These are phyloP conservation scores for Epithemia pelagica DNA, from an alignment of 108 stramenopile genomes.

Conservation along the genomic window DNA sequence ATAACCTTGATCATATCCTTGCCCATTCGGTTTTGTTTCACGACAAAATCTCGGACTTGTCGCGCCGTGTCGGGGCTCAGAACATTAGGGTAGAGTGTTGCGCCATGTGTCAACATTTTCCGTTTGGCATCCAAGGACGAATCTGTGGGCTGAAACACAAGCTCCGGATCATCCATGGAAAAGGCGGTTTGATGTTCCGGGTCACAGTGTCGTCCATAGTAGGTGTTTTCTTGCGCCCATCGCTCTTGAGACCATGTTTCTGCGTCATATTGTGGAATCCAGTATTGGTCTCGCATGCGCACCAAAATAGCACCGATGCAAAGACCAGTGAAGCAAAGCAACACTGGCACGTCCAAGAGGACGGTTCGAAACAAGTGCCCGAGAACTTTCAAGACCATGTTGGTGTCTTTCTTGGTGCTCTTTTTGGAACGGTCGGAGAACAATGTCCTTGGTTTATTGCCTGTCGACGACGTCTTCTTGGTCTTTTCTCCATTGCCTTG, in stretches of 20 bases:
- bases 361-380: slow-evolving; percentile 4
- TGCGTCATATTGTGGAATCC: slow-evolving; percentile 27
- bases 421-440: background rate
- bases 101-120: slow-evolving; percentile 47
- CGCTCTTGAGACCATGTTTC: slow-evolving; percentile 24
- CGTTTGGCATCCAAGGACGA: slow-evolving; percentile 10
- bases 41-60: slow-evolving; percentile 39
- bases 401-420: background rate
- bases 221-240: slow-evolving; percentile 32
- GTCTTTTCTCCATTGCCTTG: too few species aligned
- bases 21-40: slow-evolving; percentile 25
- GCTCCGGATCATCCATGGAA: slow-evolving; percentile 20
- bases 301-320: slow-evolving; percentile 10
- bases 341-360: slow-evolving; percentile 21
- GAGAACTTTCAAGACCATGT: background rate
- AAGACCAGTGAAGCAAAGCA: slow-evolving; percentile 6
- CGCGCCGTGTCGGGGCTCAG: slow-evolving; percentile 34
- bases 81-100: slow-evolving; percentile 42
- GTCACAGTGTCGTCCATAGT: slow-evolving; percentile 38
- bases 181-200: slow-evolving; percentile 34
- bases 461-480: background rate
- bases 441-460: background rate
- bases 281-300: slow-evolving; percentile 32
- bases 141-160: slow-evolving; percentile 9
- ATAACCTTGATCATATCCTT: slow-evolving; percentile 34